Evolutionary conservation across 2,329 filamentous ascomycete species (phyloP).

Genomic region (Claviceps paspali): DNA sequence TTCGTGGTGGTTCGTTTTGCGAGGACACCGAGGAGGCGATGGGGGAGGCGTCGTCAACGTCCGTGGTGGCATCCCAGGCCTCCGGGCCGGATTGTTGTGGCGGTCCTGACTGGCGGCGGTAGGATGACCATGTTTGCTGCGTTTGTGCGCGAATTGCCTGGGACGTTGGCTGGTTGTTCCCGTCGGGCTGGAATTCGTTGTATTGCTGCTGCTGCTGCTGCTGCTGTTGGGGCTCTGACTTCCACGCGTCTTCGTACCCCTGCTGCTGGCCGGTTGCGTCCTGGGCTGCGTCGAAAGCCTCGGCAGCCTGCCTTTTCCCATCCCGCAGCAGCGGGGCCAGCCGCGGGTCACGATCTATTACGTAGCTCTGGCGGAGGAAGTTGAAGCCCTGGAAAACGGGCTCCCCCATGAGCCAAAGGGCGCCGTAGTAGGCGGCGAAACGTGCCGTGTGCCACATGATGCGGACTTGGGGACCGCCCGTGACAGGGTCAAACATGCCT

Average conservation of each 20-base stretch:
- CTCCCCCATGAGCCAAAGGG: conserved; percentile 11
- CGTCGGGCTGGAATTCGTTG: conserved; percentile 2
- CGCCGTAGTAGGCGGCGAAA: conserved; percentile 18
- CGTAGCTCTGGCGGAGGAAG: conserved; percentile 11
- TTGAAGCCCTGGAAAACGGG: conserved; percentile 17
- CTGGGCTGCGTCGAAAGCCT: conserved; percentile 6
- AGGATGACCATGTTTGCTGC: conserved; percentile 7
- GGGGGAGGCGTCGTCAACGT: conserved; percentile 29
- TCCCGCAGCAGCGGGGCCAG: conserved; percentile 12
- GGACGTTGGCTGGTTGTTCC: conserved; percentile 1
- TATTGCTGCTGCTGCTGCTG: conserved; percentile 6
- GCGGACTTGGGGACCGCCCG: conserved; percentile 13
- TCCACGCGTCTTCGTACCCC: conserved; percentile 8
- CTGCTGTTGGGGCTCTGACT: conserved; percentile 5
- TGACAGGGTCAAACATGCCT: conserved; percentile 15
- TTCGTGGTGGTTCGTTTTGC: conserved; percentile 8
- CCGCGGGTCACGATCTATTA: conserved; percentile 15
- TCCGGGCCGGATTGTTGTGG: conserved; percentile 5
- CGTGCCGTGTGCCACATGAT: conserved; percentile 22
- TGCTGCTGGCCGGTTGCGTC: conserved; percentile 5
- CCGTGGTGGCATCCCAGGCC: conserved; percentile 14
- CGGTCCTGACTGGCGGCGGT: conserved; percentile 5
- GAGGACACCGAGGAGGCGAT: conserved; percentile 18
- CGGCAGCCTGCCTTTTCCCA: conserved; percentile 8
- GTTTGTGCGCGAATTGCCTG: conserved; percentile 3